phyloP scores from a whole-genome alignment of 164 flowering plant genomes.

The Kingdonia uniflora region DNA sequence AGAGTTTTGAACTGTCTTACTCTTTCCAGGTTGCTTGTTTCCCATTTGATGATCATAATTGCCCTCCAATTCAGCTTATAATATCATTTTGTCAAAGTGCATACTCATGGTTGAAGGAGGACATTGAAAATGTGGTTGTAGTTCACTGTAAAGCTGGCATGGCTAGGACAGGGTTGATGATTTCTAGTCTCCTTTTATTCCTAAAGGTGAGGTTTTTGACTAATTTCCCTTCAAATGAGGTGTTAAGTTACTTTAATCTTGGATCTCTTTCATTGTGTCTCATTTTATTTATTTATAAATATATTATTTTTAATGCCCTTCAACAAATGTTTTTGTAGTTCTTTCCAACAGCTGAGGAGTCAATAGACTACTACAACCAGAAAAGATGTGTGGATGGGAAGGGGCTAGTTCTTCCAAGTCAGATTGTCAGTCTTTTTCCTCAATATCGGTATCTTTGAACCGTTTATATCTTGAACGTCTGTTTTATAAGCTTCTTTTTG shows the following conservation, averaged over 20 bases:
- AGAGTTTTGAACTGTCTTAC: background rate
- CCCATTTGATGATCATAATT: conserved; percentile 96
- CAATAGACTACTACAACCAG: conserved; percentile 94
- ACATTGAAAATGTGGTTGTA: conserved; percentile 95
- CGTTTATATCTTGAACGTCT: background rate
- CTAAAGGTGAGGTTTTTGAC: conserved; percentile 48
- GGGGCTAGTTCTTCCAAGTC: conserved; percentile 95
- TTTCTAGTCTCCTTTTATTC: conserved; percentile 88
- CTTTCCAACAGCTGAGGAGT: conserved; percentile 98
- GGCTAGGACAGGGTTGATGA: conserved; percentile 98
- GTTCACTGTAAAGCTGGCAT: conserved; percentile 99
- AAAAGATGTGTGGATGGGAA: conserved; percentile 94
- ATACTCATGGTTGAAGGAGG: conserved; percentile 94
- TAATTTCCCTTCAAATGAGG: background rate
- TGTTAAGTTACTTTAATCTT: too few relatives aligned
- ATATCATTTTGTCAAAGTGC: conserved; percentile 92
- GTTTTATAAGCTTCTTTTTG: conserved; percentile 8
- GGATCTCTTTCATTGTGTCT: too few relatives aligned
- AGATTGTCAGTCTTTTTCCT: conserved; percentile 64
- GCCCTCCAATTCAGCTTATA: conserved; percentile 90
- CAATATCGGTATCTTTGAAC: background rate
- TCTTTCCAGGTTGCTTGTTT: conserved; percentile 81
- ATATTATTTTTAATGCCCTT: background rate
- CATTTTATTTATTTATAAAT: background rate
- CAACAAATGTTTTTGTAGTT: conserved; percentile 40